Evolutionary conservation across 1,284 basidiomycete species (phyloP), one percentile per base, ranked within the genome.

Genomic region (Mycena citricolor): DNA sequence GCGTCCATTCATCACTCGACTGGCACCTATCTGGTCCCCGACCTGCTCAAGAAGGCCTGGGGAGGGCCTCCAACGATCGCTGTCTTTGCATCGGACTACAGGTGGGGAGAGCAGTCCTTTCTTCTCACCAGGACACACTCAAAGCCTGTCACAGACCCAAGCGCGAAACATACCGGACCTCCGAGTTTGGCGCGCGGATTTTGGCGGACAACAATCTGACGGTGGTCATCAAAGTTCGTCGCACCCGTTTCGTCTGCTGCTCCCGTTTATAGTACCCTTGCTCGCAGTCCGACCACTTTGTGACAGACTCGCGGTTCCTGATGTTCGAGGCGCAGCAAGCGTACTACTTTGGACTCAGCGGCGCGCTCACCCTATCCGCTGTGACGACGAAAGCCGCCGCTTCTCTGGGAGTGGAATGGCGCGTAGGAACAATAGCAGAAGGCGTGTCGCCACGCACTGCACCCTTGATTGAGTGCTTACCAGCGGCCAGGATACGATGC

Each of bases 261-360:
- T 11, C 23, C 13, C 22, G 13, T 8, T 24, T 41, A 10, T 33
- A 30, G 32, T 50, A 11, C 25, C 31, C 28, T 56, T 17, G 23
- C 42, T 46, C 13, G 51, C 49, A 86, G 84, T 83, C 79, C 47
- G 84, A 86, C 47, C 84, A 86, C 54, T 78, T 80, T 13, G 80
- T 83, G 2, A 51, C 90, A n/a, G 83, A 94, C 60, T 87, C 86
- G 20, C 76, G 93, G 5, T 81, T 82, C 59, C 69, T 95, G 6
- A 61, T 91, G 3, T 83, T 82, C 57, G 91, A 95, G 64, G 91
- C 92, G 0, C 87, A 90, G 43, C 89, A 93, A 61, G 90, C 86
- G 3, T 82, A 92, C 58, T 86, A 86, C 60, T 94, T 80, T 54
- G 80, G 81, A 10, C 66, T 86, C 25, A 62, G 76, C 2, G 63